These are phyloP conservation scores for Claviceps cyperi DNA, from an alignment of 2,329 filamentous ascomycete species.

Conservation along the genomic window DNA sequence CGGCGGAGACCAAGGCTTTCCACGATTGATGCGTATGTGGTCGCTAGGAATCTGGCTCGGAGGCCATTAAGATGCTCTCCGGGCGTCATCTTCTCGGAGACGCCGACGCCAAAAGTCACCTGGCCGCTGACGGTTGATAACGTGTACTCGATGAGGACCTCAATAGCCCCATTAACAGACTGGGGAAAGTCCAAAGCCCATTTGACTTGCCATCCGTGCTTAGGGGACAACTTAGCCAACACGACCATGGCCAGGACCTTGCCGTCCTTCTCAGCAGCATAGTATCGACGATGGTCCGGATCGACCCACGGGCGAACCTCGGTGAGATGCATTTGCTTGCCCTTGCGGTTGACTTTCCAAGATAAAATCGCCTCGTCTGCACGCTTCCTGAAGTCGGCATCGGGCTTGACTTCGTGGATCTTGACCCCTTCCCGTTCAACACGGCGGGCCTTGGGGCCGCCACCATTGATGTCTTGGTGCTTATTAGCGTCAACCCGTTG, in stretches of 20 bases:
- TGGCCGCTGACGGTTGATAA: conserved; percentile 36
- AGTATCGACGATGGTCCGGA: conserved; percentile 68
- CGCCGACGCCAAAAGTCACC: conserved; percentile 81
- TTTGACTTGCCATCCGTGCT: conserved; percentile 86
- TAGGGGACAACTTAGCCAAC: conserved; percentile 64
- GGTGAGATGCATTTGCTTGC: conserved; percentile 75
- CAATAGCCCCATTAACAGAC: conserved; percentile 75
- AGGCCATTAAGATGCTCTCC: conserved; percentile 72
- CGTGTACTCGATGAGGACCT: conserved; percentile 62
- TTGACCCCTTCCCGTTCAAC: conserved; percentile 75
- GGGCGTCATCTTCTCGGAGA: conserved; percentile 56
- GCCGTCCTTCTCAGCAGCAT: conserved; percentile 63
- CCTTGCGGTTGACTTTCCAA: conserved; percentile 70
- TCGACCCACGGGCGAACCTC: conserved; percentile 85
- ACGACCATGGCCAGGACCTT: conserved; percentile 66
- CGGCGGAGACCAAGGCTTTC: conserved; percentile 69
- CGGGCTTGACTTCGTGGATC: conserved; percentile 56
- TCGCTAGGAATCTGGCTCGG: conserved; percentile 65
- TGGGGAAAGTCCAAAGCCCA: conserved; percentile 89
- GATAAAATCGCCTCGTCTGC: conserved; percentile 60
- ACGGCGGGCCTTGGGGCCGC: conserved; percentile 63
- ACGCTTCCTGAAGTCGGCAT: conserved; percentile 53
- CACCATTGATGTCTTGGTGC: conserved; percentile 40
- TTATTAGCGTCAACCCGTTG: conserved; percentile 70
- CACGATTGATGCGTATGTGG: conserved; percentile 69